Evolutionary conservation across 2,329 filamentous ascomycete species (phyloP), one percentile per base, ranked within the genome.

Genomic region (Orbilia quercus): DNA sequence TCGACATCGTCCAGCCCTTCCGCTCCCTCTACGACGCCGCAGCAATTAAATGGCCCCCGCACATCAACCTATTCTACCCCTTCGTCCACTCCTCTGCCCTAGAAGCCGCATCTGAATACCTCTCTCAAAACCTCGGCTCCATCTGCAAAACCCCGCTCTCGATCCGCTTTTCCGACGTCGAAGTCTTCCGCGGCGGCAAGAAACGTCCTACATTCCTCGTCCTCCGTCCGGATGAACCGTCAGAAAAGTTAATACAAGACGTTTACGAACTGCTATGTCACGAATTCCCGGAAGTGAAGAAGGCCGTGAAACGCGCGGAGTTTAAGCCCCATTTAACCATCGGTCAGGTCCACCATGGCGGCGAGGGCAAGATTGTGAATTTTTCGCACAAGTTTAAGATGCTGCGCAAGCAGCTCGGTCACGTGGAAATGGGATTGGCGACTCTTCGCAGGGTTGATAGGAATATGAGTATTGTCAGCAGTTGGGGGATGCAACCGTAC

Each of bases 11-110:
- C 34, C 70, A 74, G 28, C 70, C 60, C 12, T 48, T 91, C 1
- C 84, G 88, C 47, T 82, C 81, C n/a, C 80, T 87, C 11, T 88
- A 90, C 79, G 88, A 90, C 79, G 86, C 86, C 72, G 83, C 84
- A 0, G 85, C 84, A 75, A 81, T 81, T 23, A 85, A 83, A 79
- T 90, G 89, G 88, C 87, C 88, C 2, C 86, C 88, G 11, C 88
- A 90, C 76, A 78, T 90, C 76, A 90, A 90, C 75, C 79, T 90
- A 23, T 76, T 89, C 20, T 90, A 90, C 77, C 89, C 88, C 0
- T 90, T 90, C 78, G 86, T 89, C 5, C 78, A 80, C 1, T 80
- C 82, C 0, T 82, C 85, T 1, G 75, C 76, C 7, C 81, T 90
- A 1, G 76, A 80, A 1, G 76, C 78, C 18, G 86, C 84, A 1